Percentiles rank a stretch among this genome's conserved stretches.
phyloP scores from a whole-genome alignment of 2,329 filamentous ascomycete genomes.

The Arthroderma uncinatum region DNA sequence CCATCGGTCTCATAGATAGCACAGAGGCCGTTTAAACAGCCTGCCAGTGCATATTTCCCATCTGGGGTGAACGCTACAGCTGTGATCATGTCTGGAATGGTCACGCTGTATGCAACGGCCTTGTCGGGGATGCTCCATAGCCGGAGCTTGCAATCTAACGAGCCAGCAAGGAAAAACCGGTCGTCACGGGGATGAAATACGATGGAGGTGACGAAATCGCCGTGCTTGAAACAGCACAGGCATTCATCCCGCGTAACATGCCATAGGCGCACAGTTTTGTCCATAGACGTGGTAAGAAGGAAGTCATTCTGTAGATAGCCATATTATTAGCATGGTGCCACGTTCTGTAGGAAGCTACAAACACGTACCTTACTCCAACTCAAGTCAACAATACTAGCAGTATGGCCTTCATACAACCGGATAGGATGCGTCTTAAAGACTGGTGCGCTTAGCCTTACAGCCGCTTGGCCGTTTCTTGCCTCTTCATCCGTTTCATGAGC shows the following conservation, averaged over 20 bases:
- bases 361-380: conserved; percentile 77
- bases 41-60: conserved; percentile 79
- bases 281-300: conserved; percentile 88
- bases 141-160: conserved; percentile 73
- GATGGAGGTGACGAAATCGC: conserved; percentile 88
- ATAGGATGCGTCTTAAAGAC: conserved; percentile 74
- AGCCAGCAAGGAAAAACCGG: conserved; percentile 90
- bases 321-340: not conserved
- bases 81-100: conserved; percentile 78
- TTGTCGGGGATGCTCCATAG: conserved; percentile 98
- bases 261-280: conserved; percentile 93
- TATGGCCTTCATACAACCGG: conserved; percentile 72
- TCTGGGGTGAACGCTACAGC: conserved; percentile 90
- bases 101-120: conserved; percentile 69
- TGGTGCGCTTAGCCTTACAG: conserved; percentile 67
- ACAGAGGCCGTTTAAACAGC: conserved; percentile 72
- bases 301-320: conserved; percentile 67
- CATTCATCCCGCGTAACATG: conserved; percentile 77
- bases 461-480: conserved; percentile 36
- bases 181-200: conserved; percentile 91
- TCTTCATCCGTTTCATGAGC: conserved; percentile 56
- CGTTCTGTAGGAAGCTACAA: conserved; percentile 6
- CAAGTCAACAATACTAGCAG: conserved; percentile 73
- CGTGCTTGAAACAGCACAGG: conserved; percentile 86
- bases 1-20: conserved; percentile 90